Percentiles rank a stretch among this genome's conserved stretches.
phyloP scores from a whole-genome alignment of 2,329 filamentous ascomycete species.

The Orbilia brochopaga region DNA sequence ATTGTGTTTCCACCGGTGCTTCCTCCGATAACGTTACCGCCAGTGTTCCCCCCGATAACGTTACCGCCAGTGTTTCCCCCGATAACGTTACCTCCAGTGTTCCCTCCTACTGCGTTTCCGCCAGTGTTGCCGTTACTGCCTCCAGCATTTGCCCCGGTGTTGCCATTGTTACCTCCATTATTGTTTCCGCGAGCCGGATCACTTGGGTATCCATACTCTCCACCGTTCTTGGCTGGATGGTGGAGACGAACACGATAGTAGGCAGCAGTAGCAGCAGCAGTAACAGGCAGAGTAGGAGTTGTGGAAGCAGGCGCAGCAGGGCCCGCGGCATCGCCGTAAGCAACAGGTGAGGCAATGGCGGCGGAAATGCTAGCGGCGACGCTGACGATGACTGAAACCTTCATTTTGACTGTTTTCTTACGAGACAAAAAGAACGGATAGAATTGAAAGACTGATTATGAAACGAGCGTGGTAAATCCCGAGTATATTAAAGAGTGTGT shows the following conservation, averaged over 20 bases:
- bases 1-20: not conserved
- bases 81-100: not conserved
- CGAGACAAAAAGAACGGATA: conserved; percentile 14
- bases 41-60: too few species aligned
- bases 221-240: not conserved
- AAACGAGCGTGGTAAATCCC: too few species aligned
- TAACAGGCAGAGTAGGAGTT: not conserved
- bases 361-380: conserved; percentile 8
- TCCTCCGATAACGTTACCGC: not conserved
- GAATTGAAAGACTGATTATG: conserved; percentile 20
- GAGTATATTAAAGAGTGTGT: too few species aligned
- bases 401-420: conserved; percentile 17
- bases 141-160: not conserved
- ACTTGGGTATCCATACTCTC: not conserved
- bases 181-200: not conserved
- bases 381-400: conserved; percentile 29
- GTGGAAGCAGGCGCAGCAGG: not conserved
- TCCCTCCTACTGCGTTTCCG: not conserved
- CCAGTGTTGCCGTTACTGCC: conserved; percentile 1
- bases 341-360: conserved; percentile 21
- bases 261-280: too few species aligned
- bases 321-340: not conserved
- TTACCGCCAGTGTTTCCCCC: too few species aligned
- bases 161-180: not conserved
- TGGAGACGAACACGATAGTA: too few species aligned